These are phyloP conservation scores for Fusarium sp. DNA, from an alignment of 2,329 filamentous ascomycete genomes.

Conservation along the genomic window DNA sequence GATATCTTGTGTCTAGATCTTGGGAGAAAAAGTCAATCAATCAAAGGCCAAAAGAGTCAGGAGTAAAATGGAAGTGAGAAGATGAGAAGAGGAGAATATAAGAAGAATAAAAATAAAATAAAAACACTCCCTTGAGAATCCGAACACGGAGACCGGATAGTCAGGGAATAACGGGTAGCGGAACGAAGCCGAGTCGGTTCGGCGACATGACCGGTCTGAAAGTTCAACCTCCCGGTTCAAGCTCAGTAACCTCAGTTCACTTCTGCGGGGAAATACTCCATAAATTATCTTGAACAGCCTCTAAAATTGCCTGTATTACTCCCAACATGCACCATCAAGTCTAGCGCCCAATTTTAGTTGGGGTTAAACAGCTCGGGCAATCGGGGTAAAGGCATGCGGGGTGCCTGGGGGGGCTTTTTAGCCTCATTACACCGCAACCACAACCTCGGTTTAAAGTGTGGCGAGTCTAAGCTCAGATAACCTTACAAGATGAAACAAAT, in stretches of 20 bases:
- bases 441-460: constrained; percentile 34
- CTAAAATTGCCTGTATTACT: constrained; percentile 38
- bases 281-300: constrained; percentile 24
- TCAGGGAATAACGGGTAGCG: constrained; percentile 7
- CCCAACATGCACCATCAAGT: background rate
- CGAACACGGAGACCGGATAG: constrained; percentile 18
- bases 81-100: background rate
- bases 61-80: background rate
- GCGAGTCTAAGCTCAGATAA: constrained; percentile 3
- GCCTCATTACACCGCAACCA: constrained; percentile 2
- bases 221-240: constrained; percentile 5
- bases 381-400: constrained; percentile 43
- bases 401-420: constrained; percentile 1
- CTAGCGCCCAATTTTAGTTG: constrained; percentile 13
- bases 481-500: constrained; percentile 9
- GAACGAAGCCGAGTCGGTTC: constrained; percentile 25
- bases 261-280: constrained; percentile 32
- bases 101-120: background rate
- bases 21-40: background rate
- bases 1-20: background rate
- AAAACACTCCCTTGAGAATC: background rate
- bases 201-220: constrained; percentile 5
- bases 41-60: background rate
- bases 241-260: background rate
- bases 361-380: constrained; percentile 33